These are phyloP conservation scores for Daedaleopsis sinensis DNA, from an alignment of 768 basidiomycete genomes.

Conservation along the genomic window DNA sequence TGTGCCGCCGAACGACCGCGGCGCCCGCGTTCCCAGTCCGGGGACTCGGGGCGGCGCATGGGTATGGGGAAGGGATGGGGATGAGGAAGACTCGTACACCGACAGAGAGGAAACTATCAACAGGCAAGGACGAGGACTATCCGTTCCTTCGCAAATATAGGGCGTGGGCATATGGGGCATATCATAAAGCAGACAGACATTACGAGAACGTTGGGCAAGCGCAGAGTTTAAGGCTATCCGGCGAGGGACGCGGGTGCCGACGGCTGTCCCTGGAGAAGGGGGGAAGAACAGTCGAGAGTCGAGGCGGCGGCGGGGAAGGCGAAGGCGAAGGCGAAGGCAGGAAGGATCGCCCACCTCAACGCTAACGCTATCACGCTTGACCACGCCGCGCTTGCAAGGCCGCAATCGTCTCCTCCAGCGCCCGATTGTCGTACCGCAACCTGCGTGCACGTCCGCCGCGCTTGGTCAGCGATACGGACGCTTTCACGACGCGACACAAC, in stretches of 20 bases:
- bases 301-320: background rate
- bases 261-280: background rate
- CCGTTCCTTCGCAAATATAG: conserved; percentile 10
- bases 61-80: too few species aligned
- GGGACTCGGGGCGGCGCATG: background rate
- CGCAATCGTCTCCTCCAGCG: conserved; percentile 21
- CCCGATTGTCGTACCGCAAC: conserved; percentile 15
- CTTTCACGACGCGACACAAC: background rate
- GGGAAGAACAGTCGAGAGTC: background rate
- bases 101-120: conserved; percentile 20
- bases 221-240: conserved; percentile 13
- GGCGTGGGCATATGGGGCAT: too few species aligned
- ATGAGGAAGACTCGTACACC: conserved; percentile 7
- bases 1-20: background rate
- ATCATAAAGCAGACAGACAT: background rate
- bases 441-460: conserved; percentile 4
- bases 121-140: conserved; percentile 21
- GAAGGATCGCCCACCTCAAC: background rate
- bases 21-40: conserved; percentile 12
- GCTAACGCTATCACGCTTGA: background rate
- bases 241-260: background rate
- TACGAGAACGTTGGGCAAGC: conserved; percentile 3
- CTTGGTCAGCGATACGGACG: conserved; percentile 8
- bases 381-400: conserved; percentile 16
- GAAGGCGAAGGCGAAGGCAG: background rate